phyloP scores from a whole-genome alignment of 2,329 filamentous ascomycete genomes.

The Monilinia vaccinii-corymbosi region DNA sequence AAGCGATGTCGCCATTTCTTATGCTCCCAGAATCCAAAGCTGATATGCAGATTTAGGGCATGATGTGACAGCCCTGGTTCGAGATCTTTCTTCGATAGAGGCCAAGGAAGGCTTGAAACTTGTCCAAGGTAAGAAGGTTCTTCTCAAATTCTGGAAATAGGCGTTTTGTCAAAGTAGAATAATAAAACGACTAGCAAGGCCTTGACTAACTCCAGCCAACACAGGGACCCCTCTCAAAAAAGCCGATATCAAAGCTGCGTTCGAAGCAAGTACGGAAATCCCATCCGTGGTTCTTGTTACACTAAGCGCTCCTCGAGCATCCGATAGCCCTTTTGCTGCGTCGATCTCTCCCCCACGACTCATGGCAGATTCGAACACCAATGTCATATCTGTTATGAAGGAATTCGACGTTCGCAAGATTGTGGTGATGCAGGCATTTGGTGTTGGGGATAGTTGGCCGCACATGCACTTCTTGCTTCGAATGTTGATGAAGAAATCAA shows the following conservation, averaged over 20 bases:
- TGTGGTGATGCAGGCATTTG: slow-evolving; percentile 42
- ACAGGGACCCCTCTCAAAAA: slow-evolving; percentile 28
- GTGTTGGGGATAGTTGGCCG: slow-evolving; percentile 36
- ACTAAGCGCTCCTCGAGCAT: slow-evolving; percentile 29
- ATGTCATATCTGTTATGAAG: slow-evolving; percentile 32
- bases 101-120: slow-evolving; percentile 31
- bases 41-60: slow-evolving; percentile 24
- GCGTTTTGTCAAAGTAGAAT: neutral
- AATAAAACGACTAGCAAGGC: neutral
- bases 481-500: slow-evolving; percentile 36
- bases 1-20: slow-evolving; percentile 1
- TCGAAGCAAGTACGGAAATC: slow-evolving; percentile 39
- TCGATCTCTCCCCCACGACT: slow-evolving; percentile 22
- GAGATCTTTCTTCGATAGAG: slow-evolving; percentile 31
- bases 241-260: slow-evolving; percentile 33
- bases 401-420: slow-evolving; percentile 28
- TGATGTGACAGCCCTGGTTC: slow-evolving; percentile 38
- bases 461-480: slow-evolving; percentile 36
- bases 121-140: slow-evolving; percentile 27
- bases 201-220: neutral
- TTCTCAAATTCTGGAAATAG: neutral
- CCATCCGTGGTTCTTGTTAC: slow-evolving; percentile 37
- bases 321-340: slow-evolving; percentile 23
- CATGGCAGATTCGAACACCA: slow-evolving; percentile 36
- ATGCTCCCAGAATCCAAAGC: neutral